Base-by-base conservation (phyloP, 805 yeast species). In the Starmerella scarabaei region DNA sequence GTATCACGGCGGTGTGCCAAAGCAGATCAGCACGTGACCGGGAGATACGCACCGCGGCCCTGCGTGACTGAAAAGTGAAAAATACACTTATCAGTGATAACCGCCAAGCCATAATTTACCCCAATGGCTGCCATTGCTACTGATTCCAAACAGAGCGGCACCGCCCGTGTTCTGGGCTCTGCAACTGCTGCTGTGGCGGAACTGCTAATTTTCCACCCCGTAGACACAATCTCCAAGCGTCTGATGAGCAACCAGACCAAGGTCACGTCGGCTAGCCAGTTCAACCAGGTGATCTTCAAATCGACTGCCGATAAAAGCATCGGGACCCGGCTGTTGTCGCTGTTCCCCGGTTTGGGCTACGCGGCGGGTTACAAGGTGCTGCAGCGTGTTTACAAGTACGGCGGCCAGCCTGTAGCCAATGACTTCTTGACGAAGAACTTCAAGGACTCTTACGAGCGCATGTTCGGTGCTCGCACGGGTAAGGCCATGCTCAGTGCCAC, bases 391-490 rank as follows among this genome's bases (percentile, higher is more conserved):
- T 91, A 91, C 73, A 91, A 91, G 66, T 91, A 91, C 61, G 97
- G 98, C 58, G 99, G 99, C 37, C 99, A 91, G 67, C 98, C 99
- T 35, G 86, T 84, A 58, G 99, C 88, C 49, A 91, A 91, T 59
- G 99, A 91, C 64, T 83, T 77, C 58, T 70, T 91, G 59, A 73
- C 80, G 54, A 68, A 70, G 51, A 80, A 83, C 66, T 82, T 74
- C 68, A 75, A 72, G 56, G 64, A 69, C 33, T 59, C 69, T 40
- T 91, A 76, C 60, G 94, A 88, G 52, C 63, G 67, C 44, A 64
- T 69, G 30, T 91, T 91, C 54, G 98, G 97, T 48, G 71, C 80
- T 46, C 88, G 91, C 65, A 88, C 91, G 39, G 97, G 98, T 56
- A 91, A 91, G 66, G 97, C 97, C n/a, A 61, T 88, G 57, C 66